Base-by-base conservation (phyloP, 345 rosid species). In the Eucalyptus camaldulensis region DNA sequence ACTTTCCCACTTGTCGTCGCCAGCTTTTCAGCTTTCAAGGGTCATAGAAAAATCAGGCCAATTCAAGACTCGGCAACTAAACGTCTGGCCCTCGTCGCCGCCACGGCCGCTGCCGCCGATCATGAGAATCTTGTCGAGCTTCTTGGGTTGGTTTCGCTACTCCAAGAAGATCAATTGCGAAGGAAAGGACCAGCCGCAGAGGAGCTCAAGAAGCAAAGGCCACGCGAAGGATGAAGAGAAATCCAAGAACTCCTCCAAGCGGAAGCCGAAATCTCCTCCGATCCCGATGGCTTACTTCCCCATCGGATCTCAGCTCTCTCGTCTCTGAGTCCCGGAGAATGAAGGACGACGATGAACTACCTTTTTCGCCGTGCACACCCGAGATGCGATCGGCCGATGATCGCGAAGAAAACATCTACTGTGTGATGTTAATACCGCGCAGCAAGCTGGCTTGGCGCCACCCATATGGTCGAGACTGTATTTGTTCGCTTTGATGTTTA, bases 211-310 rank as follows among this genome's bases (percentile, higher is more conserved):
- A 40, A 76, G 47, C 83, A 21, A 76, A 11, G 56, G 21, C 40
- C 56, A 8, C 3, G 51, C 22, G 7, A 22, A 4, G n/a, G 53
- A 62, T 87, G 81, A 49, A 49, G 88, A 45, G 24, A 49, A 65
- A 44, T 67, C 58, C 24, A 87, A 54, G 7, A 67, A 65, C 88
- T 49, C 81, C 47, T 62, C n/a, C 85, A 87, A 87, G 53, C n/a
- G 88, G 53, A 88, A 53, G 67, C 0, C 51, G 43, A 88, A 83
- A 40, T 43, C 87, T 27, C 89, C 87, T 80, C 89, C 89, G 14
- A 88, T 88, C 44, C 51, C 87, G 6, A 44, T 81, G 69, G 10
- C 87, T 43, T 88, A 88, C 76, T 91, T 91, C 87, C 92, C 92
- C 76, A 49, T 89, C 21, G 89, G 89, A 43, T 88, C 89, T 44